A percentile compares a stretch with the other conserved stretches of the same genome.
These are phyloP conservation scores for Venturia pyrina DNA, from an alignment of 2,329 filamentous ascomycete species.

Conservation along the genomic window DNA sequence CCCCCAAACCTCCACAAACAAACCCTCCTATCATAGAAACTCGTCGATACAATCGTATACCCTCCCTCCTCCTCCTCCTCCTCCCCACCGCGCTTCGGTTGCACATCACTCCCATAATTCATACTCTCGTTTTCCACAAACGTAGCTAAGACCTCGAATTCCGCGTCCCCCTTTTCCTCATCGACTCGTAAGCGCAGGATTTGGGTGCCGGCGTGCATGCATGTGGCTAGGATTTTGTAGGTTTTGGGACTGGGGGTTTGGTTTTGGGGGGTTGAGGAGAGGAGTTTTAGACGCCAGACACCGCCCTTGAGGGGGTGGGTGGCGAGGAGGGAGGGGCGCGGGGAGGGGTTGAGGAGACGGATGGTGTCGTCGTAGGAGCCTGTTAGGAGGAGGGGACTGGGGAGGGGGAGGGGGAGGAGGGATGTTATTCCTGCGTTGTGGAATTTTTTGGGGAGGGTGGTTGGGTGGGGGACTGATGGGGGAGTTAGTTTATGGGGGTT, in stretches of 20 bases:
- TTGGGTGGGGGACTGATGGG: too few relatives aligned
- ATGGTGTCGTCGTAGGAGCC: conserved; percentile 87
- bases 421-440: conserved; percentile 82
- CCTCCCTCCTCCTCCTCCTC: conserved; percentile 13
- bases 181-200: conserved; percentile 42
- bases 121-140: conserved; percentile 88
- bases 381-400: conserved; percentile 53
- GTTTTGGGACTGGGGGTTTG: neutral
- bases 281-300: conserved; percentile 73
- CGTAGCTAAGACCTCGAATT: conserved; percentile 56
- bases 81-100: conserved; percentile 26
- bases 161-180: too few relatives aligned
- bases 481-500: neutral
- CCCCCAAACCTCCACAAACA: conserved; percentile 48
- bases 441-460: conserved; percentile 32
- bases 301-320: conserved; percentile 63
- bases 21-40: conserved; percentile 64
- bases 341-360: conserved; percentile 47
- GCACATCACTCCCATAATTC: conserved; percentile 81
- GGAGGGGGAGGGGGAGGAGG: conserved; percentile 59
- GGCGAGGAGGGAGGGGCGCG: conserved; percentile 45
- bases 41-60: conserved; percentile 54
- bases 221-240: conserved; percentile 61
- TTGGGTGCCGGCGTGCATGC: conserved; percentile 81
- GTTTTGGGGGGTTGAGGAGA: conserved; percentile 25